Base-by-base conservation (phyloP, 768 basidiomycete species). In the Rhodotorula graminis region DNA sequence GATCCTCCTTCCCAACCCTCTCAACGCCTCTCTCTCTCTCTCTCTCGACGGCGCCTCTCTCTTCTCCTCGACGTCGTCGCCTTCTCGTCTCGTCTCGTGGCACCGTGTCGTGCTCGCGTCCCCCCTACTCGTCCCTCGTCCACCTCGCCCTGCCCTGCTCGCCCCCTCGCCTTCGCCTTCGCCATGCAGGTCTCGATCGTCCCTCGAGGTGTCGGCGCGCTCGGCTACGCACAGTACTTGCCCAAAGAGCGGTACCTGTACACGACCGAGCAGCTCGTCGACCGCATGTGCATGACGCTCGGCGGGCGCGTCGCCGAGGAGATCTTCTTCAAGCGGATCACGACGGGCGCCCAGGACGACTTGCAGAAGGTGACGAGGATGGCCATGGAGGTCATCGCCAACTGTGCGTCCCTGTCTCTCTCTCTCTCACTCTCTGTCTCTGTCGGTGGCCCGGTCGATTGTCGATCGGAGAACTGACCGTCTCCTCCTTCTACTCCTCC, bases 291-390 rank as follows among this genome's bases (percentile, higher is more conserved):
- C 82, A 97, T 98, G 92, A 98, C 96, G 0, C 86, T 99, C 33
- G 96, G 96, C 69, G 96, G 96, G 19, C 90, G 96, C 64, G 95
- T 98, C 15, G 90, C 94, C 0, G 96, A 99, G 82, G 96, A 99
- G 82, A 94, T 99, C 70, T 96, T 98, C 84, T 99, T 99, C 80
- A 92, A 92, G 29, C 71, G 80, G 11, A 94, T 99, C 81, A 99
- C 96, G 3, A 94, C 95, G 7, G 96, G 96, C 72, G 96, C 96
- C 7, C 93, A 97, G 82, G 96, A 99, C 78, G 96, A 99, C 80
- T 84, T 99, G 56, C 92, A 94, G 82, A 98, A 98, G 83, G 95
- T 99, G 73, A 97, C 96, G 8, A 87, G 89, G 71, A 94, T 98
- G 90, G 96, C 96, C 25, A 96, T 94, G 74, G 93, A 97, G 74